phyloP scores from a whole-genome alignment of 1,139 yeast species.

The Arxiozyma bovina region DNA sequence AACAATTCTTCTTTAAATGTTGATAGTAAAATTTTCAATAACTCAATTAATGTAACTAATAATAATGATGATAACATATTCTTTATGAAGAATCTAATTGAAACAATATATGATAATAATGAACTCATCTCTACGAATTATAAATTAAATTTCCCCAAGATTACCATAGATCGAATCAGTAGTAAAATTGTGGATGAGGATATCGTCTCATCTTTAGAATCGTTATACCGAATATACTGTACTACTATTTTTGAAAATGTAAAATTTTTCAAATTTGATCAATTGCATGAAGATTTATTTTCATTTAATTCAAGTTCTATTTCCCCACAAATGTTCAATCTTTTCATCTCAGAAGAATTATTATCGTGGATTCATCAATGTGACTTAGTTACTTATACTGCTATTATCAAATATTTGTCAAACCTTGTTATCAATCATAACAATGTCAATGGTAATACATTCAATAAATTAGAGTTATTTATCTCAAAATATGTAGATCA shows the following conservation, averaged over 20 bases:
- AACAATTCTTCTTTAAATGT: neutral
- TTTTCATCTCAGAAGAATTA: conserved; percentile 45
- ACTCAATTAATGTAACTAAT: neutral
- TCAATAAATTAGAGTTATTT: conserved; percentile 41
- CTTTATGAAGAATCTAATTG: conserved; percentile 6
- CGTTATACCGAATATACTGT: conserved; percentile 18
- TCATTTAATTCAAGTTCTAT: conserved; percentile 49
- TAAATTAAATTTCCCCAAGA: conserved; percentile 11
- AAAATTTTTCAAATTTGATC: conserved; percentile 59
- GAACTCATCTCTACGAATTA: conserved; percentile 5
- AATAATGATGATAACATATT: conserved; percentile 2
- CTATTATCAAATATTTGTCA: conserved; percentile 55
- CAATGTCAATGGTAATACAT: conserved; percentile 34
- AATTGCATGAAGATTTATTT: conserved; percentile 45
- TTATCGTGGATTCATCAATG: conserved; percentile 57
- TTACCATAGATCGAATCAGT: conserved; percentile 6
- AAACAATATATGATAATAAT: conserved; percentile 7
- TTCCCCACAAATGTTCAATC: conserved; percentile 55
- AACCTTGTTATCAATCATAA: conserved; percentile 48
- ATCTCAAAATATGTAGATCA: conserved; percentile 38
- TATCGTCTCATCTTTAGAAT: conserved; percentile 17
- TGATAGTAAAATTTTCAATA: neutral
- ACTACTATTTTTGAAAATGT: conserved; percentile 29
- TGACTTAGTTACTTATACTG: conserved; percentile 55
- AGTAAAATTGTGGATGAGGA: conserved; percentile 23